Evolutionary conservation across 1,284 basidiomycete genomes (phyloP).

Genomic region (Blastosporella zonata): DNA sequence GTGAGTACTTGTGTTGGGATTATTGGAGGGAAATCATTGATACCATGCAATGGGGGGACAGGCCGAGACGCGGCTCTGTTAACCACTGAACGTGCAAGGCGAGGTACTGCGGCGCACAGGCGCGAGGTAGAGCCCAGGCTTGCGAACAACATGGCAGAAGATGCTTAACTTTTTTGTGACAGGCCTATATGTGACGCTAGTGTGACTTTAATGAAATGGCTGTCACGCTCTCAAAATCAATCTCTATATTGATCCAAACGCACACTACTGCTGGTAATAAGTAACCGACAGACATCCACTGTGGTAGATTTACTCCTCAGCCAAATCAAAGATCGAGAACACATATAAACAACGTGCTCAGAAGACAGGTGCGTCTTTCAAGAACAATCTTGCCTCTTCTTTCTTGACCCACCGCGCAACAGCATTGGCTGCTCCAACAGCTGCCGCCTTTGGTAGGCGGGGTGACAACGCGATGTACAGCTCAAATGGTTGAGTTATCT

Average conservation of each 20-base stretch:
- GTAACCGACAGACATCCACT: no score
- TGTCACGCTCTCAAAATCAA: not conserved
- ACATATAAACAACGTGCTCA: slow-evolving; percentile 29
- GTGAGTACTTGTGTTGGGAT: slow-evolving; percentile 14
- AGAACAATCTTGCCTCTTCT: slow-evolving; percentile 80
- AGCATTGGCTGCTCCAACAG: slow-evolving; percentile 83
- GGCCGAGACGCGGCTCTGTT: slow-evolving; percentile 37
- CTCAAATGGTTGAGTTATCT: slow-evolving; percentile 94
- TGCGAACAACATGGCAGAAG: slow-evolving; percentile 16
- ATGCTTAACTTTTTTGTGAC: slow-evolving; percentile 1
- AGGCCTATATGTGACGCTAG: not conserved
- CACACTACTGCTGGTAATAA: no score
- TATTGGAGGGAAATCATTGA: slow-evolving; percentile 15
- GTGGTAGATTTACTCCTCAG: no score
- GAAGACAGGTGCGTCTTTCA: slow-evolving; percentile 86
- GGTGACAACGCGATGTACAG: slow-evolving; percentile 85
- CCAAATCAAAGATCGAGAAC: no score
- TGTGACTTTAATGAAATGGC: not conserved
- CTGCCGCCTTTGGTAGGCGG: slow-evolving; percentile 80
- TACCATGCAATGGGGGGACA: slow-evolving; percentile 24
- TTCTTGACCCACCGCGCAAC: slow-evolving; percentile 89
- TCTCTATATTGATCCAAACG: no score
- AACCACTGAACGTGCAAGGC: slow-evolving; percentile 36
- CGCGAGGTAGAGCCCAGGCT: slow-evolving; percentile 20
- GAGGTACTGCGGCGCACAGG: slow-evolving; percentile 23